phyloP scores from a whole-genome alignment of 2,329 filamentous ascomycete genomes.

The Trichoderma aggressivum region DNA sequence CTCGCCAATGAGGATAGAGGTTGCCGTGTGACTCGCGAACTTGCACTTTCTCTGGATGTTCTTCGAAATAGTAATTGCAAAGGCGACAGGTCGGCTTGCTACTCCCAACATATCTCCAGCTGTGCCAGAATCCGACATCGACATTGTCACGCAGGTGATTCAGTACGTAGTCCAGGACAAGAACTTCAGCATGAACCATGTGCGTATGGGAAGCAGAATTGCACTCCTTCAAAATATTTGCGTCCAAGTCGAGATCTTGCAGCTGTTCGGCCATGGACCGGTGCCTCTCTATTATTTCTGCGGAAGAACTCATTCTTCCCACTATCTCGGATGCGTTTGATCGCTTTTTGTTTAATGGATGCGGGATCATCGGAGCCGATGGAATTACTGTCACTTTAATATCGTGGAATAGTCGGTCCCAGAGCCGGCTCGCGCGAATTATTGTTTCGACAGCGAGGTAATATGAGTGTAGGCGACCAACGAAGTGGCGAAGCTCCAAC shows the following conservation, averaged over 20 bases:
- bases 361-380: conserved; percentile 24
- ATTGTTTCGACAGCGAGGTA: conserved; percentile 21
- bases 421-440: conserved; percentile 23
- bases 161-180: conserved; percentile 29
- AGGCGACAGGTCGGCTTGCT: conserved; percentile 42
- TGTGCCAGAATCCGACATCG: conserved; percentile 29
- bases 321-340: conserved; percentile 25
- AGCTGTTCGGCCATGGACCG: conserved; percentile 21
- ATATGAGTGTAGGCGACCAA: conserved; percentile 29
- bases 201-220: conserved; percentile 23
- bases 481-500: conserved; percentile 30
- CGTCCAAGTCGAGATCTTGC: conserved; percentile 27
- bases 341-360: conserved; percentile 23
- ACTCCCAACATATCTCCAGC: conserved; percentile 37
- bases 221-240: conserved; percentile 23
- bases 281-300: not conserved
- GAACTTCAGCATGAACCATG: conserved; percentile 36
- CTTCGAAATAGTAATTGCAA: conserved; percentile 37
- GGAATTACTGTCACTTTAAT: conserved; percentile 27
- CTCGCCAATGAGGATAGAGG: conserved; percentile 38
- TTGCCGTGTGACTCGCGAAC: conserved; percentile 36
- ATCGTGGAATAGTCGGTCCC: conserved; percentile 33
- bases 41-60: conserved; percentile 26
- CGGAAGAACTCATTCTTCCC: conserved; percentile 22
- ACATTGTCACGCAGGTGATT: not conserved